Evolutionary conservation across 2,329 filamentous ascomycete genomes (phyloP).

Genomic region (Phialemonium atrogriseum): DNA sequence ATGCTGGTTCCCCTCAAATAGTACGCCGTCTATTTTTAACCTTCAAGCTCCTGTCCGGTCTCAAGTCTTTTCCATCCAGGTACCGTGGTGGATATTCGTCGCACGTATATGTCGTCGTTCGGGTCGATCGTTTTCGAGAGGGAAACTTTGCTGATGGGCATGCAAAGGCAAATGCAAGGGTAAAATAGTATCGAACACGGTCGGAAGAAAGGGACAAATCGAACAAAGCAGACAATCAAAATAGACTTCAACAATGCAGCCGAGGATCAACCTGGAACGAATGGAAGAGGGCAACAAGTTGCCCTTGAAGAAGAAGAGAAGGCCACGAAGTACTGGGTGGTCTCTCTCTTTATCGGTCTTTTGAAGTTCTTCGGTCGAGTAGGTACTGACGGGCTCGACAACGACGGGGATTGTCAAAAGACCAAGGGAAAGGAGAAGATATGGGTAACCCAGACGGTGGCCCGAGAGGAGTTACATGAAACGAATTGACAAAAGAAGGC

Average conservation of each 20-base stretch:
- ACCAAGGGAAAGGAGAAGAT: constrained; percentile 5
- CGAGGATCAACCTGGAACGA: constrained; percentile 54
- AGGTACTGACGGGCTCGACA: constrained; percentile 10
- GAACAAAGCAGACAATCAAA: constrained; percentile 16
- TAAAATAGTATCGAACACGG: constrained; percentile 15
- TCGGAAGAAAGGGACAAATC: constrained; percentile 7
- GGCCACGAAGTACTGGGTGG: no score
- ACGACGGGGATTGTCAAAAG: constrained; percentile 7
- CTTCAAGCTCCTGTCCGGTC: no score
- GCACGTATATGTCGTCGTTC: no score
- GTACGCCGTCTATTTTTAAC: no score
- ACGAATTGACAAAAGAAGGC: constrained; percentile 8
- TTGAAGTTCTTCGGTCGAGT: no score
- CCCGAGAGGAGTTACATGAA: constrained; percentile 15
- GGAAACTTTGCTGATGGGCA: no score
- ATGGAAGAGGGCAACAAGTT: constrained; percentile 26
- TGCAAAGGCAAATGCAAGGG: no score
- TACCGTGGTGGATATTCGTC: no score
- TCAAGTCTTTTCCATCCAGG: no score
- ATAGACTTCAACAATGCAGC: constrained; percentile 26
- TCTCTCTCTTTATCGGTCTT: no score
- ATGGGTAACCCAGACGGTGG: constrained; percentile 8
- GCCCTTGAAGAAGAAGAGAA: constrained; percentile 15
- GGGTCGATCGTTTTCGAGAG: no score
- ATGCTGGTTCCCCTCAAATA: no score